Evolutionary conservation across 2,329 filamentous ascomycete genomes (phyloP).

Genomic region (Exophiala calicioides): DNA sequence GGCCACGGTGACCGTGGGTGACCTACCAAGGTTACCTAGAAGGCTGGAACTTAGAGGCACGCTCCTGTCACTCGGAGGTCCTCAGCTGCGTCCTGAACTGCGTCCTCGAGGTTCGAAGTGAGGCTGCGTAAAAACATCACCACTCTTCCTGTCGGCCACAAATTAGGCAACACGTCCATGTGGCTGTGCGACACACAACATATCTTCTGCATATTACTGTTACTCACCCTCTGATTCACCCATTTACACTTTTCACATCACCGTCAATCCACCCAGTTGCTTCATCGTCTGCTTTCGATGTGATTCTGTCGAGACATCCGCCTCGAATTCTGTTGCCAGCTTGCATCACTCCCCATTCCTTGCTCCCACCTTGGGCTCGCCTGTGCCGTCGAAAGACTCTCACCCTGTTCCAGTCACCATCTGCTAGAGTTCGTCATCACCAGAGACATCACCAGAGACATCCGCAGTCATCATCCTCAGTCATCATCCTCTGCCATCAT

Average conservation of each 20-base stretch:
- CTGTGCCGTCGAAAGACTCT: too few species aligned
- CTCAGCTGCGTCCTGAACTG: neutral
- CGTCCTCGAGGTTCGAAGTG: conserved; percentile 11
- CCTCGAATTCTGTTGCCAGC: neutral
- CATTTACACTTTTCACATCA: conserved; percentile 1
- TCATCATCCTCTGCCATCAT: neutral
- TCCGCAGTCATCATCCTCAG: too few species aligned
- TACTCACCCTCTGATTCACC: neutral
- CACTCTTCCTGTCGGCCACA: conserved; percentile 13
- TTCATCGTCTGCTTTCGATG: conserved; percentile 18
- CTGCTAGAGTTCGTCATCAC: too few species aligned
- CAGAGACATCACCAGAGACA: too few species aligned
- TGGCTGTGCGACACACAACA: conserved; percentile 22
- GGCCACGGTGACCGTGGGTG: too few species aligned
- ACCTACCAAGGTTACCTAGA: too few species aligned
- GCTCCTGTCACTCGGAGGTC: neutral
- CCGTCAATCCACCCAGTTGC: neutral
- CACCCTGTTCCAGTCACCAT: too few species aligned
- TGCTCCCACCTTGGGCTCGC: too few species aligned
- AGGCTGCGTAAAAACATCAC: conserved; percentile 12
- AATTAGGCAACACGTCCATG: conserved; percentile 21
- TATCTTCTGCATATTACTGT: neutral
- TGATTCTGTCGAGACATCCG: conserved; percentile 20
- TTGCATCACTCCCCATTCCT: neutral
- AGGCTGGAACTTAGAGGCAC: too few species aligned